These are phyloP conservation scores for Dendrobium officinale DNA, from an alignment of 106 monocot genomes.

Conservation along the genomic window DNA sequence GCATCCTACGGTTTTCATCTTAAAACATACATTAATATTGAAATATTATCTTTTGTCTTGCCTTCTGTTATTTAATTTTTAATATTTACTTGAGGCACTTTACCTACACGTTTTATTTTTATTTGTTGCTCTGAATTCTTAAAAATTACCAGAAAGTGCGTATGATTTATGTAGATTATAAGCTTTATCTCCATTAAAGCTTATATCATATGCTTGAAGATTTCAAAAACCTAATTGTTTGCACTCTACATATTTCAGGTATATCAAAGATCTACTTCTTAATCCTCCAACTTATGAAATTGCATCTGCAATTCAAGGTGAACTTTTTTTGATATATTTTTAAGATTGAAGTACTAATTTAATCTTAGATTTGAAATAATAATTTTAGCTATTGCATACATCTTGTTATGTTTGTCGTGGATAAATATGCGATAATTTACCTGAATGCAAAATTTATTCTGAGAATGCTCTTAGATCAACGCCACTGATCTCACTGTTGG, in stretches of 20 bases:
- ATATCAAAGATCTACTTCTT: conserved; percentile 80
- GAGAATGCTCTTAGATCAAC: too few relatives aligned
- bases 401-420: background rate
- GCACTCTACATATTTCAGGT: conserved; percentile 38
- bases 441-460: background rate
- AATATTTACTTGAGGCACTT: background rate
- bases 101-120: background rate
- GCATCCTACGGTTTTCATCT: background rate
- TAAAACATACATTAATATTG: background rate
- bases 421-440: background rate
- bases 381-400: background rate
- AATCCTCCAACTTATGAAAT: conserved; percentile 78
- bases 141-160: background rate
- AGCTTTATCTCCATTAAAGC: background rate
- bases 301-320: conserved; percentile 86
- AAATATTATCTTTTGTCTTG: background rate
- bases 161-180: background rate
- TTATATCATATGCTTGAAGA: background rate
- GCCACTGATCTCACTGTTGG: too few relatives aligned
- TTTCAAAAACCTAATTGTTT: background rate
- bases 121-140: background rate
- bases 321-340: background rate
- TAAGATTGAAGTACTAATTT: background rate
- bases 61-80: background rate
- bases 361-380: background rate